Conservation (phyloP, 495 filamentous ascomycete genomes). For the Penicillium daleae region DNA sequence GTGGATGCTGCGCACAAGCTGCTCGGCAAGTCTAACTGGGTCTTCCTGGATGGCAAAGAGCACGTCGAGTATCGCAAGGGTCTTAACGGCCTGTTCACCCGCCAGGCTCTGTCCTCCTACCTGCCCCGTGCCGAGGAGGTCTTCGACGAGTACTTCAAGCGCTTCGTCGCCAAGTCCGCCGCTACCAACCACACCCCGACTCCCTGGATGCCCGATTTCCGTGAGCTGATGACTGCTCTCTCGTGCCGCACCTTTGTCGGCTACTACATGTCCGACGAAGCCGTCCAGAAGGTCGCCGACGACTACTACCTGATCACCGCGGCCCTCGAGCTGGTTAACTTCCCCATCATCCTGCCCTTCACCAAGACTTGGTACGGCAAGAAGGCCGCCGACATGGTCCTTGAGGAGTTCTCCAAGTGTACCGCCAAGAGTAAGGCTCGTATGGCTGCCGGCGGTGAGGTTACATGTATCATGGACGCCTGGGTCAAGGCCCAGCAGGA, state of each 20-base stretch:
- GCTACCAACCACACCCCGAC: slow-evolving; percentile 69
- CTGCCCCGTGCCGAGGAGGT: slow-evolving; percentile 91
- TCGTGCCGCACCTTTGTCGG: slow-evolving; percentile 96
- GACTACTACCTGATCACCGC: slow-evolving; percentile 97
- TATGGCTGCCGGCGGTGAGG: slow-evolving; percentile 87
- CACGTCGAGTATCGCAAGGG: slow-evolving; percentile 98
- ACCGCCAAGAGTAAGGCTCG: slow-evolving; percentile 89
- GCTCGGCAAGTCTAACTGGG: slow-evolving; percentile 91
- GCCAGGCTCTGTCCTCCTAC: slow-evolving; percentile 83
- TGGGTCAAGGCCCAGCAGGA: slow-evolving; percentile 89
- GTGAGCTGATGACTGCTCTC: slow-evolving; percentile 93
- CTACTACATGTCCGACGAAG: slow-evolving; percentile 87
- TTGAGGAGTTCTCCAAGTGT: slow-evolving; percentile 87
- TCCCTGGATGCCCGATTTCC: slow-evolving; percentile 91
- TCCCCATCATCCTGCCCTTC: slow-evolving; percentile 95
- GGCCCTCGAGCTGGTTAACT: slow-evolving; percentile 96
- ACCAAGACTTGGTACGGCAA: slow-evolving; percentile 98
- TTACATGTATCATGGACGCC: slow-evolving; percentile 90
- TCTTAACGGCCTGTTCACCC: slow-evolving; percentile 92
- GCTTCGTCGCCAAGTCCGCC: slow-evolving; percentile 72
- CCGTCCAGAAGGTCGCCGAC: slow-evolving; percentile 92
- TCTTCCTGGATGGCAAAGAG: slow-evolving; percentile 93
- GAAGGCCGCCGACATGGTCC: slow-evolving; percentile 90
- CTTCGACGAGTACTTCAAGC: slow-evolving; percentile 83
- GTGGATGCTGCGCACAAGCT: slow-evolving; percentile 96